Percentiles rank a stretch among this genome's conserved stretches.
These are phyloP conservation scores for Euphorbia peplus DNA, from an alignment of 345 rosid genomes.

Conservation along the genomic window DNA sequence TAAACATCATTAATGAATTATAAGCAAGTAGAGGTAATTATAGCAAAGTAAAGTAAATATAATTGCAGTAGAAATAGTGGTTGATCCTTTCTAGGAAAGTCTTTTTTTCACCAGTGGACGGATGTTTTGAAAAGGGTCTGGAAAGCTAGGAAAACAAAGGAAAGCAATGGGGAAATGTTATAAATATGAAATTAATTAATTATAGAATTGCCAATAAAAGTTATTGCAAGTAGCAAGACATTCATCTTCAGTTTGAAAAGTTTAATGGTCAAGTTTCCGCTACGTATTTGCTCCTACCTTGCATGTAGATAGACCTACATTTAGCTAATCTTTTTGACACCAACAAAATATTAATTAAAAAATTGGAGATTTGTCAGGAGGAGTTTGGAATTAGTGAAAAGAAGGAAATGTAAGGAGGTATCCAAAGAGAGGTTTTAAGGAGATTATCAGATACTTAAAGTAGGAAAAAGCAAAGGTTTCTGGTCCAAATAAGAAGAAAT, in stretches of 20 bases:
- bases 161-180: too few relatives aligned
- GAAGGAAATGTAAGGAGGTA: constrained; percentile 17
- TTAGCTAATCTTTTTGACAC: too few relatives aligned
- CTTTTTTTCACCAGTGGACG: constrained; percentile 24
- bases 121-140: constrained; percentile 20
- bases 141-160: too few relatives aligned
- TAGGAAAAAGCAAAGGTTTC: constrained; percentile 68
- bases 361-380: neutral
- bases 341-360: constrained; percentile 11
- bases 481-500: constrained; percentile 35
- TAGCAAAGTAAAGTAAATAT: too few relatives aligned
- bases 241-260: too few relatives aligned
- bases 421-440: constrained; percentile 34
- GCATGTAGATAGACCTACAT: too few relatives aligned
- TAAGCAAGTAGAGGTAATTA: too few relatives aligned
- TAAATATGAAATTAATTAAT: too few relatives aligned
- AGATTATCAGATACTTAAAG: constrained; percentile 44
- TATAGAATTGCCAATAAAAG: too few relatives aligned
- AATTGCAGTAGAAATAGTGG: constrained; percentile 18
- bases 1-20: constrained; percentile 10
- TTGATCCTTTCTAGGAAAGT: constrained; percentile 36
- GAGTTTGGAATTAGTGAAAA: neutral
- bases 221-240: too few relatives aligned
- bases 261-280: too few relatives aligned
- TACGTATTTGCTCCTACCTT: too few relatives aligned